A percentile compares a stretch with the other conserved stretches of the same genome.
Evolutionary conservation across 257 asterid genomes (phyloP).

Genomic region (Penstemon barbatus): DNA sequence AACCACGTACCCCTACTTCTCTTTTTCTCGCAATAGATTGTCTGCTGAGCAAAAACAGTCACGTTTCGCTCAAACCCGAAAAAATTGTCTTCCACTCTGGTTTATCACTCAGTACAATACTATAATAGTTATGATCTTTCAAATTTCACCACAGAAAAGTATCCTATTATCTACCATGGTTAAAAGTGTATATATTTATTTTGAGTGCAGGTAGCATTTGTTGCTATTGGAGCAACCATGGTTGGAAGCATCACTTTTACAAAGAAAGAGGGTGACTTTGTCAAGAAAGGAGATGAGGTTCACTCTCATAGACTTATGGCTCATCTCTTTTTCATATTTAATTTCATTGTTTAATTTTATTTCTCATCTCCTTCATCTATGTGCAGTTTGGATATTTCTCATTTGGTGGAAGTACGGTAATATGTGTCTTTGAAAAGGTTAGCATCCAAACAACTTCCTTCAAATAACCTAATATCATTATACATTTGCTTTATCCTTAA

Average conservation of each 20-base stretch:
- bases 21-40: background rate
- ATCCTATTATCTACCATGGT: background rate
- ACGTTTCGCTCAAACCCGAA: background rate
- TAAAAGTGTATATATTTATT: conserved; percentile 1
- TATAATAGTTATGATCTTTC: background rate
- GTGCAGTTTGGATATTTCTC: conserved; percentile 96
- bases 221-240: conserved; percentile 99
- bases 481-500: background rate
- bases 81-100: conserved; percentile 1
- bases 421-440: conserved; percentile 95
- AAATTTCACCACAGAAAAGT: background rate
- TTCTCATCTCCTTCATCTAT: conserved; percentile 20
- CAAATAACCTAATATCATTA: background rate
- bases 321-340: background rate
- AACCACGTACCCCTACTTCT: background rate
- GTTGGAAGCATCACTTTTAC: conserved; percentile 92
- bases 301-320: background rate
- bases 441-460: conserved; percentile 8
- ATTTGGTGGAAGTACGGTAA: conserved; percentile 97
- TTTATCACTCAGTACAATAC: conserved; percentile 8
- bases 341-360: conserved; percentile 19
- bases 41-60: background rate
- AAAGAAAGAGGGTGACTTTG: conserved; percentile 63
- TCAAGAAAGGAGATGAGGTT: conserved; percentile 94
- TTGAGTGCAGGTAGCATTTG: conserved; percentile 84